These are phyloP conservation scores for Cladophialophora chaetospira DNA, from an alignment of 2,329 filamentous ascomycete genomes.

Conservation along the genomic window DNA sequence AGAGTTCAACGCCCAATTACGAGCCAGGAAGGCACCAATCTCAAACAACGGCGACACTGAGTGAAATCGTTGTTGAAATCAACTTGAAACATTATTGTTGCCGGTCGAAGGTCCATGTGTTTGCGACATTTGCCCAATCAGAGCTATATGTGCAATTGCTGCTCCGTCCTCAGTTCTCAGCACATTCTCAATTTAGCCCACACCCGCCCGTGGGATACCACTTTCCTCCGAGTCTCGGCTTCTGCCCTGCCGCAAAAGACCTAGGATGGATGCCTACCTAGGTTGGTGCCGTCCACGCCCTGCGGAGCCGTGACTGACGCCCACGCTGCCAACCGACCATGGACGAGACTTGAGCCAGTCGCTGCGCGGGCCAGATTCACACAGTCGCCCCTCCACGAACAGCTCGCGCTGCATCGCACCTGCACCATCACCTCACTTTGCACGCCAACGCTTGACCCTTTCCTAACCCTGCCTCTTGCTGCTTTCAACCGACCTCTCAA, in stretches of 20 bases:
- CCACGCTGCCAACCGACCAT: background rate
- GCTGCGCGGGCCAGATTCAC: conserved; percentile 3
- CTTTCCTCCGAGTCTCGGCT: background rate
- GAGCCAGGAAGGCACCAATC: background rate
- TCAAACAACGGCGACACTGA: background rate
- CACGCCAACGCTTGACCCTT: conserved; percentile 27
- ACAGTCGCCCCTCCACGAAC: conserved; percentile 11
- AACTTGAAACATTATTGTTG: background rate
- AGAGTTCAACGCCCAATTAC: conserved; percentile 8
- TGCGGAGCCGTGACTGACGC: background rate
- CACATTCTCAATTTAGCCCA: background rate
- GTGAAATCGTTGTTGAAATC: background rate
- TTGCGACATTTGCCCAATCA: background rate
- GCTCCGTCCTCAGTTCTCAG: no score
- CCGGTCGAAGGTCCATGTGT: no score
- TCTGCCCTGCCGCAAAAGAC: background rate
- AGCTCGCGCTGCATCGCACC: background rate
- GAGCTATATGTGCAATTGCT: background rate
- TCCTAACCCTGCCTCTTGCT: conserved; percentile 28
- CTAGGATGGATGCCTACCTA: background rate
- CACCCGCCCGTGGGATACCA: background rate
- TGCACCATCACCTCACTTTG: conserved; percentile 11
- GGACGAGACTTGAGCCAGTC: background rate
- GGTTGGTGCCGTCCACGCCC: background rate
- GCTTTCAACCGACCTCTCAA: conserved; percentile 22